phyloP scores from a whole-genome alignment of 257 asterid species.

The Buddleja alternifolia region DNA sequence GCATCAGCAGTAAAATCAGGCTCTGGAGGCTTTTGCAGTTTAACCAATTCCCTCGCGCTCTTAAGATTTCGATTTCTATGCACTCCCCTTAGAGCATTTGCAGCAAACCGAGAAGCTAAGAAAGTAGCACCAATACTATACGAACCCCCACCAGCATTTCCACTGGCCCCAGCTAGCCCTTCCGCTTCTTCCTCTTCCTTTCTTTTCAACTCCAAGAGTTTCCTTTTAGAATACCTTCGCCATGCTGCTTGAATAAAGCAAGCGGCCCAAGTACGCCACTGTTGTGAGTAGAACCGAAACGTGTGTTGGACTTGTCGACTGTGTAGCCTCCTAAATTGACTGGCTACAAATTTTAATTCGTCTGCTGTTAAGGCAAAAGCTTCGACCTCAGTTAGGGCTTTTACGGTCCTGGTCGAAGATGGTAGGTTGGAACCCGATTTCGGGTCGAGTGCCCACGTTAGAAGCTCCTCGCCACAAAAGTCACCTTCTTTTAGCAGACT shows the following conservation, averaged over 20 bases:
- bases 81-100: slow-evolving; percentile 85
- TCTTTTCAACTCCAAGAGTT: slow-evolving; percentile 64
- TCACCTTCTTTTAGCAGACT: slow-evolving; percentile 85
- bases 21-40: slow-evolving; percentile 87
- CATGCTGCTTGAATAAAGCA: slow-evolving; percentile 97
- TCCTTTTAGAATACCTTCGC: slow-evolving; percentile 85
- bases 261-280: slow-evolving; percentile 99
- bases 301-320: slow-evolving; percentile 98
- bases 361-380: slow-evolving; percentile 91
- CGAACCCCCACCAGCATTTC: slow-evolving; percentile 47
- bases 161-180: slow-evolving; percentile 46
- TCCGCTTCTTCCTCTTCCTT: slow-evolving; percentile 82
- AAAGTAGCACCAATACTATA: slow-evolving; percentile 86
- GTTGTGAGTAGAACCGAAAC: slow-evolving; percentile 96
- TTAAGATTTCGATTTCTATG: slow-evolving; percentile 89
- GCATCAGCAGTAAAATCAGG: slow-evolving; percentile 92
- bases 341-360: slow-evolving; percentile 87
- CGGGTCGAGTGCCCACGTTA: slow-evolving; percentile 97
- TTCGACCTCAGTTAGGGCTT: slow-evolving; percentile 83
- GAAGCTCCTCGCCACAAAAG: slow-evolving; percentile 97
- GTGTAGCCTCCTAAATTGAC: slow-evolving; percentile 97
- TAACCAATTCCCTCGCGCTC: slow-evolving; percentile 80
- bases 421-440: slow-evolving; percentile 90
- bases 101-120: slow-evolving; percentile 81
- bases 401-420: slow-evolving; percentile 91